Evolutionary conservation across 2,329 filamentous ascomycete species (phyloP).

Genomic region (Tolypocladium tropicale): DNA sequence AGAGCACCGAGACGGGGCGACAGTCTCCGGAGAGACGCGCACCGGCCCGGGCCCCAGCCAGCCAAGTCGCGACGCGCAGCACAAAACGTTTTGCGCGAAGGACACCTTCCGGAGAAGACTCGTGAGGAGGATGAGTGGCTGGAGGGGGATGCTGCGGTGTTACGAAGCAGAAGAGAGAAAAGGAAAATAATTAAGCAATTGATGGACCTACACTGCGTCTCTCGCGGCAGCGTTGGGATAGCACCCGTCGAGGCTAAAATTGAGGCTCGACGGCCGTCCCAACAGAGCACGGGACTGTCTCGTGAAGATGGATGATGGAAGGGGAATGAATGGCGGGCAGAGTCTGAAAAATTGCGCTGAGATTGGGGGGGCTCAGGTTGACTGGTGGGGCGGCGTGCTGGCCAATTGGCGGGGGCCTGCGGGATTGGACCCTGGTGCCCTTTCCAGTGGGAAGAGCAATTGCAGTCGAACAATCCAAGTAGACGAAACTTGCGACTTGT

Average conservation of each 20-base stretch:
- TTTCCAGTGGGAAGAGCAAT: too few relatives aligned
- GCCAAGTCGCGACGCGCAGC: slow-evolving; percentile 22
- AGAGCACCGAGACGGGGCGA: neutral
- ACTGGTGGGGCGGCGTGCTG: neutral
- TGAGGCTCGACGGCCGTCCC: neutral
- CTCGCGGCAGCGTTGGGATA: neutral
- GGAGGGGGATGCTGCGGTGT: slow-evolving; percentile 15
- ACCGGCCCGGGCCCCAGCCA: slow-evolving; percentile 16
- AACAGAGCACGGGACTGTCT: neutral
- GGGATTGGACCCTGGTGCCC: too few relatives aligned
- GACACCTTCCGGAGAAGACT: slow-evolving; percentile 26
- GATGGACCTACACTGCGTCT: neutral
- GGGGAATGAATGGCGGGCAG: neutral
- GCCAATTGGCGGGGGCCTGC: neutral
- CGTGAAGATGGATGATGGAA: neutral
- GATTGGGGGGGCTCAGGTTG: neutral
- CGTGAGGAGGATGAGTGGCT: slow-evolving; percentile 21
- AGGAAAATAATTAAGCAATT: too few relatives aligned
- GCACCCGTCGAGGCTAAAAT: neutral
- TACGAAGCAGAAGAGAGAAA: neutral
- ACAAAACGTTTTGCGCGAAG: slow-evolving; percentile 25
- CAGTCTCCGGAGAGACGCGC: neutral
- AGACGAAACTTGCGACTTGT: too few relatives aligned
- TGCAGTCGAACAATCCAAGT: too few relatives aligned
- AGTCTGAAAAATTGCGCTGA: neutral